Percentiles rank a stretch among this genome's conserved stretches.
Evolutionary conservation across 257 asterid genomes (phyloP).

Genomic region (Parsonsia alboflavescens): DNA sequence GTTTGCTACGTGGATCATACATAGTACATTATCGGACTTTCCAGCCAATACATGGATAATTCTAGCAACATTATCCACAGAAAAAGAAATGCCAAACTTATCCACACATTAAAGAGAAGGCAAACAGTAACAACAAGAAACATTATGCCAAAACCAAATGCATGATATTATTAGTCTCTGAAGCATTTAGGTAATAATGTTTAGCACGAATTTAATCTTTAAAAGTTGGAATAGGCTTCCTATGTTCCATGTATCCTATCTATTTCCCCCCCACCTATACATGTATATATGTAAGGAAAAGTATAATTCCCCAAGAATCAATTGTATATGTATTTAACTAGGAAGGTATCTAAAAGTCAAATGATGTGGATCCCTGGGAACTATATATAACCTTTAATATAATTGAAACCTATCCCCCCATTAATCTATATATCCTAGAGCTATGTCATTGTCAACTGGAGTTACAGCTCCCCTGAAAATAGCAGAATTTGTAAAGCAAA

Average conservation of each 20-base stretch:
- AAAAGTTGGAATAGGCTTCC: too few species aligned
- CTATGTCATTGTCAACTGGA: not conserved
- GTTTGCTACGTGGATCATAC: constrained; percentile 18
- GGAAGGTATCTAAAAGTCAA: not conserved
- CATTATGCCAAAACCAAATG: too few species aligned
- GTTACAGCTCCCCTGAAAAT: not conserved
- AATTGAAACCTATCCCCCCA: not conserved
- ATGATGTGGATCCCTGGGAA: not conserved
- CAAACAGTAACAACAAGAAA: too few species aligned
- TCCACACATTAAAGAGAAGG: too few species aligned
- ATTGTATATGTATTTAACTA: not conserved
- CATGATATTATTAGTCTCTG: too few species aligned
- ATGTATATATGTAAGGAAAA: too few species aligned
- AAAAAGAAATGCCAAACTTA: not conserved
- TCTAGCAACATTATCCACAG: constrained; percentile 1
- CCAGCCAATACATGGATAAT: not conserved
- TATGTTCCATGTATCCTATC: too few species aligned
- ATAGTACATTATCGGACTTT: not conserved
- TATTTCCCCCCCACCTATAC: too few species aligned
- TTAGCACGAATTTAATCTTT: too few species aligned
- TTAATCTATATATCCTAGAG: not conserved
- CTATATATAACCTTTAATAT: not conserved
- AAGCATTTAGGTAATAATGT: too few species aligned
- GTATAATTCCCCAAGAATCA: too few species aligned
- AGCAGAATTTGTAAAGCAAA: not conserved